These are phyloP conservation scores for Pythium grandisporangium DNA, from an alignment of 352 stramenopile genomes.

Conservation along the genomic window DNA sequence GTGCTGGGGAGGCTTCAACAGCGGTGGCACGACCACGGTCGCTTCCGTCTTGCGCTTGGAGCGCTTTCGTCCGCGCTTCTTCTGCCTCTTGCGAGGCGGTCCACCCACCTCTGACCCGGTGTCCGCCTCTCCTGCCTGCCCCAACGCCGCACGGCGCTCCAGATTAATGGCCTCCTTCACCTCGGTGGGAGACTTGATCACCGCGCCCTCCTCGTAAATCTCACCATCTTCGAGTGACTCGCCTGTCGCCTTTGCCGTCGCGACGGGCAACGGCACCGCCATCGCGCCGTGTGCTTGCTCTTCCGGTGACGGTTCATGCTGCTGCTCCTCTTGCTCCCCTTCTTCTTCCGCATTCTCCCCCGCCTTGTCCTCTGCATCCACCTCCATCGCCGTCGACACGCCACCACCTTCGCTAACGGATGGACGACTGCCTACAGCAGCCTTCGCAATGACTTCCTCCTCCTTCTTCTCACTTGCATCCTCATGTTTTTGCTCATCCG, in stretches of 20 bases:
- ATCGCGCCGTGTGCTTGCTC: conserved; percentile 13
- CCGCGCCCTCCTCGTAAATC: conserved; percentile 55
- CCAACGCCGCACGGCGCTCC: conserved; percentile 12
- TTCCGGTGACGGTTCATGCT: conserved; percentile 20
- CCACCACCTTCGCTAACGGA: background rate
- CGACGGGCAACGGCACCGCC: background rate
- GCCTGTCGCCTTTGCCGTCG: background rate
- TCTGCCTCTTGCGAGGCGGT: conserved; percentile 42
- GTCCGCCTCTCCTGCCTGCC: background rate
- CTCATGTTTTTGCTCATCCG: background rate
- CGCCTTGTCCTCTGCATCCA: background rate
- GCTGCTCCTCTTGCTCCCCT: conserved; percentile 4
- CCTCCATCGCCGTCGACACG: background rate
- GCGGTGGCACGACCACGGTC: conserved; percentile 17
- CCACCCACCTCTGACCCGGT: conserved; percentile 2
- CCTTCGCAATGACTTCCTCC: background rate
- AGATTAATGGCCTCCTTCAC: conserved; percentile 30
- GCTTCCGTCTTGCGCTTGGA: conserved; percentile 57
- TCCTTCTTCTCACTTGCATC: background rate
- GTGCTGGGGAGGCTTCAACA: background rate
- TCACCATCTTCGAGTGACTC: conserved; percentile 55
- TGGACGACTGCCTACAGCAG: background rate
- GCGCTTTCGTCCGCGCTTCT: conserved; percentile 75
- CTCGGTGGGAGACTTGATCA: conserved; percentile 18
- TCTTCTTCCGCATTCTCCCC: conserved; percentile 2